A percentile compares a stretch with the other conserved stretches of the same genome.
These are phyloP conservation scores for Pleurotus djamor DNA, from an alignment of 768 basidiomycete species.

Conservation along the genomic window DNA sequence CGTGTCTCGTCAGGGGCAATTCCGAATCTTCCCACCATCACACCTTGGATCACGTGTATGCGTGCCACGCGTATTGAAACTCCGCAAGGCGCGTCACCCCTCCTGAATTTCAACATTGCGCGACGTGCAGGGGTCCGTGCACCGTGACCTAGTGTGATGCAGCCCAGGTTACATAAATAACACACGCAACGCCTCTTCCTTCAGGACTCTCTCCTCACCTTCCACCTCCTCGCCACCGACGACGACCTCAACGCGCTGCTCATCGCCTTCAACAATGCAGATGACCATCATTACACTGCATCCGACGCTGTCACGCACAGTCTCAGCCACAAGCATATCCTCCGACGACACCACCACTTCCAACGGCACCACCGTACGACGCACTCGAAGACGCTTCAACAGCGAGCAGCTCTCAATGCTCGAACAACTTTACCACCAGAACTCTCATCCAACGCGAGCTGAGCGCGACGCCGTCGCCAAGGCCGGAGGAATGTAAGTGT, in stretches of 20 bases:
- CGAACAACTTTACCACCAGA: constrained; percentile 70
- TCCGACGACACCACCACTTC: constrained; percentile 1
- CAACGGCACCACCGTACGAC: constrained; percentile 12
- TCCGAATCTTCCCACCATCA: not conserved
- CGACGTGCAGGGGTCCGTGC: not conserved
- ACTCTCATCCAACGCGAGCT: constrained; percentile 73
- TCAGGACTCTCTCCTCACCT: not conserved
- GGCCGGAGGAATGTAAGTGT: constrained; percentile 61
- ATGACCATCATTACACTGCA: not conserved
- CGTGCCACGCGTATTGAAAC: not conserved
- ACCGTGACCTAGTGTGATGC: not conserved
- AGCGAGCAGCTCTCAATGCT: constrained; percentile 68
- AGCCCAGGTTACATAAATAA: not conserved
- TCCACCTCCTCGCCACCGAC: not conserved
- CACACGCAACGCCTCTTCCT: not conserved
- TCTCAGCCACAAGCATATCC: constrained; percentile 5
- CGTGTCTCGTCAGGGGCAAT: too few species aligned
- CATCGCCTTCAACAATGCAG: not conserved
- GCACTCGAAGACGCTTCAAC: constrained; percentile 72
- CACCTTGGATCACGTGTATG: not conserved
- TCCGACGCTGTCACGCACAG: not conserved
- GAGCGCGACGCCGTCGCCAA: constrained; percentile 65
- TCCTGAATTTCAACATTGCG: not conserved
- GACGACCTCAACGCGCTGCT: not conserved
- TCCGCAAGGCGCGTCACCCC: not conserved